Evolutionary conservation across 805 yeast species (phyloP).

Genomic region (Candida pini): DNA sequence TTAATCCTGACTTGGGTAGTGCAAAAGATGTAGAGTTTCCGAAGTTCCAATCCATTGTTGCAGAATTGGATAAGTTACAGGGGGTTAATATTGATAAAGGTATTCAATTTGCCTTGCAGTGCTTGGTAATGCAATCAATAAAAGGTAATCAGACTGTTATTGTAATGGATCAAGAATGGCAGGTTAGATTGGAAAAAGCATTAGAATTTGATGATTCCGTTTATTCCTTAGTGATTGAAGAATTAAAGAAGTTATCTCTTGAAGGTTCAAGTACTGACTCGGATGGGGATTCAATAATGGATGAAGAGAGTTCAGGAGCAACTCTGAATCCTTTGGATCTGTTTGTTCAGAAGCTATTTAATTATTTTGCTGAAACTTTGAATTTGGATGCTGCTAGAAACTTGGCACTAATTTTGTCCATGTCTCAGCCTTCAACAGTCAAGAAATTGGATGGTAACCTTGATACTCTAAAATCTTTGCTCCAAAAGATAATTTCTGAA

Average conservation of each 20-base stretch:
- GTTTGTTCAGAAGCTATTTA: constrained; percentile 31
- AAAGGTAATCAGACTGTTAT: constrained; percentile 48
- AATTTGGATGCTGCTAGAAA: constrained; percentile 8
- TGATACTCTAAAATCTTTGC: constrained; percentile 7
- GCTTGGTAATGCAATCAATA: constrained; percentile 62
- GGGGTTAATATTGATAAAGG: constrained; percentile 30
- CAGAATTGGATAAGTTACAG: constrained; percentile 22
- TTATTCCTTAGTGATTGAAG: constrained; percentile 21
- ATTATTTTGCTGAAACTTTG: constrained; percentile 8
- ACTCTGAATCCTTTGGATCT: constrained; percentile 10
- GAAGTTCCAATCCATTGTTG: constrained; percentile 36
- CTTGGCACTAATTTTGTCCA: constrained; percentile 22
- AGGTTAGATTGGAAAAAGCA: constrained; percentile 60
- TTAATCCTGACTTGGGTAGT: constrained; percentile 16
- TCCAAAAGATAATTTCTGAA: constrained; percentile 18
- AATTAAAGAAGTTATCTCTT: constrained; percentile 7
- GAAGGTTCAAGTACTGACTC: constrained; percentile 4
- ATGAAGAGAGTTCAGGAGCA: neutral
- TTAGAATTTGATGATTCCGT: constrained; percentile 56
- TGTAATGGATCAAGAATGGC: constrained; percentile 72
- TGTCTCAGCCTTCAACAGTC: constrained; percentile 17
- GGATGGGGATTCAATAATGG: constrained; percentile 13
- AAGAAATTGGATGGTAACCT: constrained; percentile 9
- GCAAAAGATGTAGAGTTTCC: constrained; percentile 46
- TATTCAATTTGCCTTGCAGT: constrained; percentile 48